These are phyloP conservation scores for Stellera chamaejasme DNA, from an alignment of 345 rosid species.

Conservation along the genomic window DNA sequence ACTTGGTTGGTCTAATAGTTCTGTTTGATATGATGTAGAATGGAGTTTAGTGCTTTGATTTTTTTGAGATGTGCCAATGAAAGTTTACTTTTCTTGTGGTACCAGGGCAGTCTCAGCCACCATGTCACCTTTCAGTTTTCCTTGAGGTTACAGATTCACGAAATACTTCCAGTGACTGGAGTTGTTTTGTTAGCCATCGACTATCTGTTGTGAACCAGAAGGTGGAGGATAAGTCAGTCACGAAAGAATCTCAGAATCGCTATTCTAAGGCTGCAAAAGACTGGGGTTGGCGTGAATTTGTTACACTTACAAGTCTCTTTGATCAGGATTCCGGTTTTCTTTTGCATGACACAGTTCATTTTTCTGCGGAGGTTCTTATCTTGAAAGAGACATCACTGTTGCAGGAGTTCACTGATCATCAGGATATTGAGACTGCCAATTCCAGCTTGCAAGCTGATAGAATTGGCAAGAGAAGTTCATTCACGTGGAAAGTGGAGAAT, in stretches of 20 bases:
- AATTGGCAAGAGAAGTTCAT: constrained; percentile 69
- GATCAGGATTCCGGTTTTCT: constrained; percentile 99
- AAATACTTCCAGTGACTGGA: constrained; percentile 88
- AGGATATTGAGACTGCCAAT: constrained; percentile 40
- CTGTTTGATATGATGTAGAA: too few species aligned
- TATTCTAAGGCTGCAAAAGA: constrained; percentile 99
- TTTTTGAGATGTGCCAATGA: constrained; percentile 30
- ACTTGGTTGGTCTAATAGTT: too few species aligned
- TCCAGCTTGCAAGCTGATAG: constrained; percentile 40
- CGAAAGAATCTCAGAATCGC: constrained; percentile 99
- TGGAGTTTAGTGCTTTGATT: too few species aligned
- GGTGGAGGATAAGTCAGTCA: constrained; percentile 88
- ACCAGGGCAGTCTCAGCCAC: constrained; percentile 99
- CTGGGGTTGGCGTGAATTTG: constrained; percentile 99
- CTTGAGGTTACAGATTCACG: constrained; percentile 99
- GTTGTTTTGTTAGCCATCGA: constrained; percentile 99
- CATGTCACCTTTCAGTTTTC: constrained; percentile 98
- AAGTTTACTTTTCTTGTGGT: constrained; percentile 41
- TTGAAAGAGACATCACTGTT: constrained; percentile 82
- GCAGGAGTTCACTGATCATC: constrained; percentile 64
- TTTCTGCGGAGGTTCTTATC: constrained; percentile 99
- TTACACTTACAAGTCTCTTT: constrained; percentile 92
- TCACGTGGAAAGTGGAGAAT: constrained; percentile 99
- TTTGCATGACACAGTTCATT: constrained; percentile 85
- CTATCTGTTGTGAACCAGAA: constrained; percentile 88